These are phyloP conservation scores for Mucor piriformis DNA, from an alignment of 371 early-diverging fungal genomes.

Conservation along the genomic window DNA sequence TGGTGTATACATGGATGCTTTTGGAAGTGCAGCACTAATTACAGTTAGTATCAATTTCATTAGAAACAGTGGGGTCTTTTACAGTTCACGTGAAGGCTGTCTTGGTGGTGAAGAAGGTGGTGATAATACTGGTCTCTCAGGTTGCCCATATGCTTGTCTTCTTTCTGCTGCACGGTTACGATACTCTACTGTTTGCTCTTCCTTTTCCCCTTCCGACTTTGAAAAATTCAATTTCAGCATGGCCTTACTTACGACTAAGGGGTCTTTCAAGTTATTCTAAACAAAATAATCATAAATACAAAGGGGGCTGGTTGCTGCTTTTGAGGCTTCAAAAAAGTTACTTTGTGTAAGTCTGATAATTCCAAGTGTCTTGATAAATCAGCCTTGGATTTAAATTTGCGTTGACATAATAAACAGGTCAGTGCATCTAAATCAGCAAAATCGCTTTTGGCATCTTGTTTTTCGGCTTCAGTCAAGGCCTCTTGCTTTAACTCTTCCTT, in stretches of 20 bases:
- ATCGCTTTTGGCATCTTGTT: constrained; percentile 37
- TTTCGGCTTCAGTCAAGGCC: constrained; percentile 20
- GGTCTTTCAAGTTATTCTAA: constrained; percentile 44
- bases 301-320: background rate
- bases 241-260: constrained; percentile 37
- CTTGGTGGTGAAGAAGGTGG: constrained; percentile 21
- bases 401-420: constrained; percentile 70
- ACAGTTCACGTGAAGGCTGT: constrained; percentile 17
- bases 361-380: constrained; percentile 65
- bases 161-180: constrained; percentile 73
- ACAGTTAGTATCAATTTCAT: no score
- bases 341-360: constrained; percentile 71
- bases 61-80: constrained; percentile 2
- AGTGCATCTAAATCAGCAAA: constrained; percentile 51
- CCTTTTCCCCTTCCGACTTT: constrained; percentile 20
- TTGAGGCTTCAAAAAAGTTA: background rate
- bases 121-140: constrained; percentile 45
- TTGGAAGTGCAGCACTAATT: constrained; percentile 11
- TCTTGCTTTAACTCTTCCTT: constrained; percentile 25
- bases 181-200: constrained; percentile 39
- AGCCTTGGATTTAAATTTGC: constrained; percentile 62
- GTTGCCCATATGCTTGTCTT: constrained; percentile 66
- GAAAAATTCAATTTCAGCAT: constrained; percentile 27
- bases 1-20: constrained; percentile 35
- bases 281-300: constrained; percentile 2